Evolutionary conservation across 352 stramenopile species (phyloP).

Genomic region (Phytophthora tentaculata): DNA sequence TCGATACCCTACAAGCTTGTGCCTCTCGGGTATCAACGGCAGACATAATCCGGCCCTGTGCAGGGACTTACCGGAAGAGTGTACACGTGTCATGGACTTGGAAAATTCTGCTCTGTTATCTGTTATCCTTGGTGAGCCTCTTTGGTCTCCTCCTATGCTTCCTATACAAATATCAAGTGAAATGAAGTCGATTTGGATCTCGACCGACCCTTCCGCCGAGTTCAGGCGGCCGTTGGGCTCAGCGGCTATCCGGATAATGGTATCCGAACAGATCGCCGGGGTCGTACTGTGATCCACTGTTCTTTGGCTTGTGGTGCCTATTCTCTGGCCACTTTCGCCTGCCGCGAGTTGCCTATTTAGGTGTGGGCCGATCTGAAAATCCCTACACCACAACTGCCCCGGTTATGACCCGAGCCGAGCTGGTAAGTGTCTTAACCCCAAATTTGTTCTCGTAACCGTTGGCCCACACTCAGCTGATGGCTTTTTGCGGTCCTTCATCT

Average conservation of each 20-base stretch:
- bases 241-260: background rate
- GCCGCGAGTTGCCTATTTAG: too few relatives aligned
- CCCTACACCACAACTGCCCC: slow-evolving; percentile 4
- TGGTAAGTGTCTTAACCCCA: background rate
- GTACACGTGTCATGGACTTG: background rate
- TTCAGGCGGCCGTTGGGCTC: background rate
- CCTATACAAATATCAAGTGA: background rate
- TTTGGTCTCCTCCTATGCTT: background rate
- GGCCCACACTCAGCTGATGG: background rate
- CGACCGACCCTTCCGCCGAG: background rate
- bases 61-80: background rate
- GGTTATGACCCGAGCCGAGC: slow-evolving; percentile 4
- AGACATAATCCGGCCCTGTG: background rate
- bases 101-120: background rate
- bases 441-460: background rate
- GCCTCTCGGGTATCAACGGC: background rate
- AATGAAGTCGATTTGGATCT: background rate
- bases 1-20: background rate
- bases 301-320: background rate
- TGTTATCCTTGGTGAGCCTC: background rate
- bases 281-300: background rate
- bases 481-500: background rate
- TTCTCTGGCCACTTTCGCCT: too few relatives aligned
- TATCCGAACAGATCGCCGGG: background rate
- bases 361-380: background rate